Evolutionary conservation across 2,329 filamentous ascomycete species (phyloP), one percentile per base, ranked within the genome.

Genomic region (Exophiala mesophila): DNA sequence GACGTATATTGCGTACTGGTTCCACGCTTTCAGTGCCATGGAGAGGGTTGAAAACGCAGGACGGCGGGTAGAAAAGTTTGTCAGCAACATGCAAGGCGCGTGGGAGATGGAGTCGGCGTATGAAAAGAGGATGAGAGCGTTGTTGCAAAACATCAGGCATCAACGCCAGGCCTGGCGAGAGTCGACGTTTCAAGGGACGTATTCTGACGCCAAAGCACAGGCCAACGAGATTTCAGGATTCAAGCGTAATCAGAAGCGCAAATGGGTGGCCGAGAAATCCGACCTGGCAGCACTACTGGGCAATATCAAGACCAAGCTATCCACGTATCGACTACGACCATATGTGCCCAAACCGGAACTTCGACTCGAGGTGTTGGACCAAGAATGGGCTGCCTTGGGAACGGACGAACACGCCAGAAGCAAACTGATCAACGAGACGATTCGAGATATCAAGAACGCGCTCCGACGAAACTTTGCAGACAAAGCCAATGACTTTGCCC

Each of bases 1-100:
- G 92, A 98, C 92, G 1, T 98, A 98, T 65, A 98, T 98, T 57
- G 92, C 92, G 52, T 98, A 98, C 72, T 98, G 92, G 92, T 98
- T 98, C 76, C 92, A 98, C 62, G 92, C 92, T 56, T 98, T 98
- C 64, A 97, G 90, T 20, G 90, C 97, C 60, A 94, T 98, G 82
- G 92, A 98, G 69, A 85, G 90, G 63, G 92, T 98, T 6, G 92
- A 98, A 66, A 98, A 98, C 62, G 92, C 92, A 3, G 92, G 92
- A 4, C 80, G 92, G 48, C 80, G 92, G 55, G 92, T 98, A 4
- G 92, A 98, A 70, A 98, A 98, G 67, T 98, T 98, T 59, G 86
- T 98, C 56, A 88, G 87, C 62, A 97, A 92, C 64, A 97, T 98
- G 92, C 88, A 96, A 62, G 92, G 92, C 16, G 90, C 92, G 6